Conservation (phyloP, 1,284 basidiomycete genomes). For the Trametes polyzona region DNA sequence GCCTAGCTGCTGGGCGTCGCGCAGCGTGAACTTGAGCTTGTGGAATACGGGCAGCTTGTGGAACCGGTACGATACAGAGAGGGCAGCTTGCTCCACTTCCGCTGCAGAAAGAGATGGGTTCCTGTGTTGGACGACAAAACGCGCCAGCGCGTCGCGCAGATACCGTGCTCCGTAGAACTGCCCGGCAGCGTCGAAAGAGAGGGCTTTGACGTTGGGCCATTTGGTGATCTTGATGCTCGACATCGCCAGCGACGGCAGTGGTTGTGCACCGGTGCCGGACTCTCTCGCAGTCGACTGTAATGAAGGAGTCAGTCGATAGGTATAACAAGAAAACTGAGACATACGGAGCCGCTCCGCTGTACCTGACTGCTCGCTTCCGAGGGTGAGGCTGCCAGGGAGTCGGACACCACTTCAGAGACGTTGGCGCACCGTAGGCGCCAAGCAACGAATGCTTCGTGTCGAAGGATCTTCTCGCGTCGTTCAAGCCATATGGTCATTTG, state of each 20-base stretch:
- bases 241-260: no score
- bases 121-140: slow-evolving; percentile 25
- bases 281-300: no score
- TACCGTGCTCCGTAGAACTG: slow-evolving; percentile 30
- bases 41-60: slow-evolving; percentile 15
- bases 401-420: no score
- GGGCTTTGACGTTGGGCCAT: not conserved
- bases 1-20: no score
- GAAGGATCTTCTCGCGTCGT: not conserved
- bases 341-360: no score
- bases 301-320: no score
- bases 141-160: slow-evolving; percentile 34
- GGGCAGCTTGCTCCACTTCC: not conserved
- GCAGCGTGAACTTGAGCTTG: slow-evolving; percentile 17
- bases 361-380: no score
- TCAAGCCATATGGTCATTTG: not conserved
- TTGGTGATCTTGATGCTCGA: not conserved
- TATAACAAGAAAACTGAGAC: no score
- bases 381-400: no score
- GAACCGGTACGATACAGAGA: slow-evolving; percentile 1
- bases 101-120: slow-evolving; percentile 1
- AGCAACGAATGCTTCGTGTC: not conserved
- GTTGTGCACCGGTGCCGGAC: no score
- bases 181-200: not conserved
- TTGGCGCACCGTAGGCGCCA: not conserved